Conservation (phyloP, 495 filamentous ascomycete genomes). For the Hypoxylon rickii region DNA sequence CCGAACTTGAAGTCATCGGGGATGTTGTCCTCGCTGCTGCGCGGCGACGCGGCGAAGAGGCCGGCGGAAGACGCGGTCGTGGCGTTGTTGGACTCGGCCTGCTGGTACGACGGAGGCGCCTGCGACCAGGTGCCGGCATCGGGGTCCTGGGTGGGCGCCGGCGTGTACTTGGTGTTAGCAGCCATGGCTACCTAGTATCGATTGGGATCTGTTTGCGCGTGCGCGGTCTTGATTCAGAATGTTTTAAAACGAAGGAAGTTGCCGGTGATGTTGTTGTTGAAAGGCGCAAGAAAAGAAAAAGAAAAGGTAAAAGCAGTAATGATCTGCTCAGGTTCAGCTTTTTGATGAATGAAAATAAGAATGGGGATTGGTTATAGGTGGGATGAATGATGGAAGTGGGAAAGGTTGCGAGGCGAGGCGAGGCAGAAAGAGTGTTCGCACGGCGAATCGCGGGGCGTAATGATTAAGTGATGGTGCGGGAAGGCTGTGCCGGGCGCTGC, state of each 20-base stretch:
- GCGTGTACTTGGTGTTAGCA: slow-evolving; percentile 69
- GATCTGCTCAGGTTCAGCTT: slow-evolving; percentile 16
- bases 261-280: background rate
- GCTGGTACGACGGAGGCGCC: slow-evolving; percentile 81
- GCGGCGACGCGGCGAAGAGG: slow-evolving; percentile 55
- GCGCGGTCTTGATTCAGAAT: background rate
- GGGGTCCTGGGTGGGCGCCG: slow-evolving; percentile 75
- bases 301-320: slow-evolving; percentile 16
- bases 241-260: background rate
- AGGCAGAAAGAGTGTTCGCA: background rate
- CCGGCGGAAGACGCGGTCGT: slow-evolving; percentile 43
- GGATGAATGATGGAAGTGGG: background rate
- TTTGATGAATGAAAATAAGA: slow-evolving; percentile 22
- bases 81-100: slow-evolving; percentile 43
- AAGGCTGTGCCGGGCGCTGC: slow-evolving; percentile 20
- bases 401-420: background rate
- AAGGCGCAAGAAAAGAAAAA: slow-evolving; percentile 7
- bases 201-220: background rate
- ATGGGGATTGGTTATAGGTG: slow-evolving; percentile 16
- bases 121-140: slow-evolving; percentile 71
- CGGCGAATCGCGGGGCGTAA: slow-evolving; percentile 32
- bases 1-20: slow-evolving; percentile 99
- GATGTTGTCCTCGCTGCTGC: slow-evolving; percentile 84
- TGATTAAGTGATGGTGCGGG: background rate
- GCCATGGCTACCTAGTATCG: slow-evolving; percentile 54